Conservation (phyloP, 768 basidiomycete species). For the Tubosaeta sp. region DNA sequence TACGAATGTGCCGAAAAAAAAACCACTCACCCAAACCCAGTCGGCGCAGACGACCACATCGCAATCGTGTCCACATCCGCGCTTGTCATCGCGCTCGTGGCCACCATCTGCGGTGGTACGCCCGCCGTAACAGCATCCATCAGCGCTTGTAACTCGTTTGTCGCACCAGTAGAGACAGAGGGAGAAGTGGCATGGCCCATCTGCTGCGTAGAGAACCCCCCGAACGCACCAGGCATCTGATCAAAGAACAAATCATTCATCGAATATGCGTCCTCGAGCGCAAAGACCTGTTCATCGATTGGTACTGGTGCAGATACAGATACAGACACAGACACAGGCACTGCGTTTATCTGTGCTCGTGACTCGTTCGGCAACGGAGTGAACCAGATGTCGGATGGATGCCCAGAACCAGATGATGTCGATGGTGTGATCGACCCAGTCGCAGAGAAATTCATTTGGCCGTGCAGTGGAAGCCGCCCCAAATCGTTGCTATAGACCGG, state of each 20-base stretch:
- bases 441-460: slow-evolving; percentile 18
- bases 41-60: slow-evolving; percentile 62
- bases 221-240: slow-evolving; percentile 12
- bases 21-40: slow-evolving; percentile 54
- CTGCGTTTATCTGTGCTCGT: neutral
- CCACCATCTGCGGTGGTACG: slow-evolving; percentile 4
- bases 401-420: slow-evolving; percentile 1
- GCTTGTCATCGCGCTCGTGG: slow-evolving; percentile 3
- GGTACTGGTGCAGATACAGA: neutral
- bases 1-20: neutral
- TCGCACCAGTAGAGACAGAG: neutral
- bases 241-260: slow-evolving; percentile 23
- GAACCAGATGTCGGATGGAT: slow-evolving; percentile 20
- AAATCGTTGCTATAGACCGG: slow-evolving; percentile 58
- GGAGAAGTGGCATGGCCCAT: neutral
- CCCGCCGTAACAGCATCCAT: slow-evolving; percentile 6
- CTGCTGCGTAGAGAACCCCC: neutral
- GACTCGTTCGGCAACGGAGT: slow-evolving; percentile 5
- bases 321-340: neutral
- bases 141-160: slow-evolving; percentile 12
- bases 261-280: slow-evolving; percentile 8
- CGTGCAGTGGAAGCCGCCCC: slow-evolving; percentile 48
- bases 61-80: slow-evolving; percentile 50
- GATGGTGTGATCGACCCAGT: neutral
- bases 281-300: slow-evolving; percentile 1